Conservation (phyloP, 2,329 filamentous ascomycete species). For the Ophiostoma quercus region DNA sequence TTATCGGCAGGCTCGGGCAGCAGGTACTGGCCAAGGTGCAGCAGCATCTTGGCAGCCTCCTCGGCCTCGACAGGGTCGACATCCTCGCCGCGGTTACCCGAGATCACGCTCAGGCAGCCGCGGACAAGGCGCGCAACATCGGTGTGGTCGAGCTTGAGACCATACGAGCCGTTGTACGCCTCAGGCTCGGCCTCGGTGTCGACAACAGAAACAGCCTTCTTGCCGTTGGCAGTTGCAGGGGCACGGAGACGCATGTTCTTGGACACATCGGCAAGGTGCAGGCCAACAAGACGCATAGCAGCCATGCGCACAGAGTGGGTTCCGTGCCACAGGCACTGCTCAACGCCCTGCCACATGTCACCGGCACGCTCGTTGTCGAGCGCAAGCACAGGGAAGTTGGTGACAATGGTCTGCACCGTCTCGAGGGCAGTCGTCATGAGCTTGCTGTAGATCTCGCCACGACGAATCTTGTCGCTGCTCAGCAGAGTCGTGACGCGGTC, state of each 20-base stretch:
- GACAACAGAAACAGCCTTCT: background rate
- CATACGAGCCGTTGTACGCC: conserved; percentile 53
- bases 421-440: conserved; percentile 69
- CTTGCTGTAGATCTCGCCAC: conserved; percentile 43
- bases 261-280: conserved; percentile 77
- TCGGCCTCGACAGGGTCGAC: conserved; percentile 69
- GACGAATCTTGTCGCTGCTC: conserved; percentile 50
- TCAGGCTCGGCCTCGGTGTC: background rate
- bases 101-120: conserved; percentile 50
- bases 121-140: conserved; percentile 58
- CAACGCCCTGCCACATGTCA: conserved; percentile 66
- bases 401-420: conserved; percentile 61
- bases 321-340: conserved; percentile 64
- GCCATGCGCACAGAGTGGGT: conserved; percentile 71
- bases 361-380: conserved; percentile 42
- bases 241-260: conserved; percentile 43
- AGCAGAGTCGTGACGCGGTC: conserved; percentile 51
- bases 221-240: background rate
- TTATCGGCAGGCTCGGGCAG: conserved; percentile 31
- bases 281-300: conserved; percentile 66
- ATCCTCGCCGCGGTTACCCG: conserved; percentile 45
- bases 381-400: conserved; percentile 63
- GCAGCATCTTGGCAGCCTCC: conserved; percentile 73
- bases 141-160: conserved; percentile 59
- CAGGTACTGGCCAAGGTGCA: conserved; percentile 68